Percentiles rank a stretch among this genome's conserved stretches.
phyloP scores from a whole-genome alignment of 306 rosid species.

The Potentilla sterilis region DNA sequence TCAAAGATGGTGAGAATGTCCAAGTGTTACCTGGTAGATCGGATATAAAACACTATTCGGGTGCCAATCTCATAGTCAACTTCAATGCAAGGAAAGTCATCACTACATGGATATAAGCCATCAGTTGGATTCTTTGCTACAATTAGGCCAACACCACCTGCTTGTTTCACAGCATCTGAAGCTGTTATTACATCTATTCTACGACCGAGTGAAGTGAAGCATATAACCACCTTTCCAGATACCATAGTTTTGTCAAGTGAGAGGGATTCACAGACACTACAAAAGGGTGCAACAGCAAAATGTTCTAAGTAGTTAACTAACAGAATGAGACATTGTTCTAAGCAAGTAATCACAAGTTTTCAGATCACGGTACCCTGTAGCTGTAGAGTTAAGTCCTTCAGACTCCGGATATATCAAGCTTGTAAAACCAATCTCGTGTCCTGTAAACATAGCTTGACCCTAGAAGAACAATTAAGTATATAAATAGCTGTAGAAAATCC shows the following conservation, averaged over 20 bases:
- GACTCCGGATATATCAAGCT: constrained; percentile 41
- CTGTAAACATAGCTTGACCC: constrained; percentile 34
- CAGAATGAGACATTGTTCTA: background rate
- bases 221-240: constrained; percentile 34
- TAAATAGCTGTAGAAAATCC: background rate
- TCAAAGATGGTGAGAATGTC: background rate
- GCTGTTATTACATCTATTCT: background rate
- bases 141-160: constrained; percentile 38
- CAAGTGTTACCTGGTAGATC: constrained; percentile 37
- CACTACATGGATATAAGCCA: constrained; percentile 10
- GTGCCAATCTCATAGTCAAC: constrained; percentile 42
- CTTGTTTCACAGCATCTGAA: constrained; percentile 27
- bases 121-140: constrained; percentile 30
- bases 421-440: constrained; percentile 31
- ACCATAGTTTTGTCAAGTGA: constrained; percentile 26
- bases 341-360: background rate
- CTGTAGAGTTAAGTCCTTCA: background rate
- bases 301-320: background rate
- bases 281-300: background rate
- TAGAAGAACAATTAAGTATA: constrained; percentile 1
- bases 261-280: constrained; percentile 35
- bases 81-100: constrained; percentile 36
- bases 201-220: constrained; percentile 30
- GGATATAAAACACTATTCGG: constrained; percentile 37
- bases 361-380: constrained; percentile 13